phyloP scores from a whole-genome alignment of 2,329 filamentous ascomycete genomes.

The Phyllosticta citribraziliensis region DNA sequence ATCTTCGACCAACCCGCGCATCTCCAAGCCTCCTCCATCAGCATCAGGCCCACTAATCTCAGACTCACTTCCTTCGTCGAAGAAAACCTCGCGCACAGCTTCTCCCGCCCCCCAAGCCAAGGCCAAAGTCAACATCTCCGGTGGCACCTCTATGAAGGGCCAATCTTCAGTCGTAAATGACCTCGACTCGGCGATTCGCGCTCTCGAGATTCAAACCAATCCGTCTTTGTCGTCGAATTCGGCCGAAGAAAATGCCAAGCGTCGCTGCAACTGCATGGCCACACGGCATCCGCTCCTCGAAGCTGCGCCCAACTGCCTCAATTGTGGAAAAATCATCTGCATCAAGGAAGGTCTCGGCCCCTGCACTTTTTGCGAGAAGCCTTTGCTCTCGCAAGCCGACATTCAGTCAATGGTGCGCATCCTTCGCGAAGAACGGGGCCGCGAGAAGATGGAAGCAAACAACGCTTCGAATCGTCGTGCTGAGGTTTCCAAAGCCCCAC shows the following conservation, averaged over 20 bases:
- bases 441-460: conserved; percentile 76
- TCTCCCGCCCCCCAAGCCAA: conserved; percentile 38
- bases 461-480: conserved; percentile 58
- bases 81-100: conserved; percentile 34
- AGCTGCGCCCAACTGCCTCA: conserved; percentile 87
- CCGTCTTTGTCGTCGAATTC: conserved; percentile 48
- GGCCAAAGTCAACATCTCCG: conserved; percentile 62
- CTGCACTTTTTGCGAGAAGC: conserved; percentile 77
- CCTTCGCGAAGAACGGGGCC: conserved; percentile 73
- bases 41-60: conserved; percentile 73
- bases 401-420: conserved; percentile 78
- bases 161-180: conserved; percentile 62
- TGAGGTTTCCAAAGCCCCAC: conserved; percentile 51
- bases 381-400: conserved; percentile 62
- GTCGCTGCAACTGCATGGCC: conserved; percentile 80
- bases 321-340: conserved; percentile 91
- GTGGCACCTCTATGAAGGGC: conserved; percentile 74
- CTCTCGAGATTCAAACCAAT: conserved; percentile 86
- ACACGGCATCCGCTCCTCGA: conserved; percentile 76
- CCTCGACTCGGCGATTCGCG: conserved; percentile 68
- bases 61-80: conserved; percentile 41
- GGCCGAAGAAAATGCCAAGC: conserved; percentile 44
- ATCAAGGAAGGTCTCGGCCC: conserved; percentile 88
- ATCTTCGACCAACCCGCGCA: conserved; percentile 28
- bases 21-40: conserved; percentile 50